phyloP scores from a whole-genome alignment of 2,329 filamentous ascomycete genomes.

The Penicillium sp. region DNA sequence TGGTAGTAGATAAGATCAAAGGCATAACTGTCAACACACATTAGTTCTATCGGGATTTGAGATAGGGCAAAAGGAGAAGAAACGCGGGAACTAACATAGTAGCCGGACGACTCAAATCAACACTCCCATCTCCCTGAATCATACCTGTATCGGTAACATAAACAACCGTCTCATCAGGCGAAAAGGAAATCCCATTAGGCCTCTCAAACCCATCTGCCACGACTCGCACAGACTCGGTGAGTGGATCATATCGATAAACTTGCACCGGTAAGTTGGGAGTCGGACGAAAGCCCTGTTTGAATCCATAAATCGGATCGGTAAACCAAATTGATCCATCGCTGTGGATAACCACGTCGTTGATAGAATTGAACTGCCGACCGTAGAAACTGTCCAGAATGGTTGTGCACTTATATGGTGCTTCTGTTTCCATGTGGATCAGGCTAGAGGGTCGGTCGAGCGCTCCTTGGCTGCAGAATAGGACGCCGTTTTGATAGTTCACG shows the following conservation, averaged over 20 bases:
- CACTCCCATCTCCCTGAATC: slow-evolving; percentile 21
- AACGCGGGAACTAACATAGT: slow-evolving; percentile 20
- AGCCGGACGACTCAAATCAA: slow-evolving; percentile 17
- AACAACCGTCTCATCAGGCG: slow-evolving; percentile 38
- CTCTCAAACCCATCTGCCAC: slow-evolving; percentile 42
- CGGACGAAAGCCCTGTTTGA: slow-evolving; percentile 36
- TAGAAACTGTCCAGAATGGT: slow-evolving; percentile 35
- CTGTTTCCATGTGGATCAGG: slow-evolving; percentile 14
- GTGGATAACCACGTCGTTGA: slow-evolving; percentile 42
- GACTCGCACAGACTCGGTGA: slow-evolving; percentile 33
- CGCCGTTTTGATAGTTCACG: slow-evolving; percentile 45
- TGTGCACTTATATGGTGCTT: slow-evolving; percentile 22
- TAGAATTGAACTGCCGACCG: slow-evolving; percentile 39
- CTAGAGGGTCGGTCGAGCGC: slow-evolving; percentile 10
- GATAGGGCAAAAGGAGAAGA: neutral
- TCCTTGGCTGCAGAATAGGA: slow-evolving; percentile 48
- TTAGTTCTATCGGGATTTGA: neutral
- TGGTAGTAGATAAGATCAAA: slow-evolving; percentile 46
- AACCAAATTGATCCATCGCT: slow-evolving; percentile 40
- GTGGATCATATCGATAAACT: slow-evolving; percentile 42
- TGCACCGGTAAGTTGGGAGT: slow-evolving; percentile 35
- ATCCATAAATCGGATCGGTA: slow-evolving; percentile 41
- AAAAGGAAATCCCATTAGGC: slow-evolving; percentile 47
- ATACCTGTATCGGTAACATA: slow-evolving; percentile 45
- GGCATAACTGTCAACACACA: slow-evolving; percentile 38